Evolutionary conservation across 1,284 basidiomycete genomes (phyloP), one percentile per base, ranked within the genome.

Genomic region (Apiotrichum akiyoshidainum): DNA sequence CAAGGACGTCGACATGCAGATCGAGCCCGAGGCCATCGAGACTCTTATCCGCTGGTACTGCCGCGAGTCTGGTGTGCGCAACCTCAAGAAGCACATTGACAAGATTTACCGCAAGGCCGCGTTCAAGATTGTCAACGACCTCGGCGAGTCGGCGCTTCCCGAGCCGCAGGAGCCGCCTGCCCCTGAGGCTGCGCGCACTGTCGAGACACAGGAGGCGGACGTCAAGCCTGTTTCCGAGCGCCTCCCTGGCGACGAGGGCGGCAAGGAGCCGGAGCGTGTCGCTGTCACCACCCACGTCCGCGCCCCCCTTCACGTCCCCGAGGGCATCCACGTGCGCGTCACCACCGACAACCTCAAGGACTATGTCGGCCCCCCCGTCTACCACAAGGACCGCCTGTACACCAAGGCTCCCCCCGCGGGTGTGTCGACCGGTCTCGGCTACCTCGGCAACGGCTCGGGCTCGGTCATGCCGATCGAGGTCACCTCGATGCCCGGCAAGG

Each of bases 81-180:
- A 92, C 72, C 75, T 96, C 70, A 96, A 96, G 84, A 94, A 95
- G 80, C 89, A 93, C 71, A 93, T 96, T 59, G 92, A 96, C 74
- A 96, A 95, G 92, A 94, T 99, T 58, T 99, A 95, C 79, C 87
- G 96, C 65, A 99, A 99, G 78, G 91, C 95, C 7, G 94, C 95
- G 0, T 83, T 96, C 66, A 91, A 89, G 75, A 86, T 99, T 61
- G 92, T 99, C 6, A 84, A 88, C 67, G 90, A 97, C 64, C 84
- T 97, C 17, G 94, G 94, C 41, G 95, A 97, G 74, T 85, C 88
- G 2, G 85, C 84, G 0, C 85, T 97, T 69, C 90, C 92, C 0
- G 94, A 97, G 68, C 74, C 74, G 4, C 52, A 66, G 9, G 41
- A 33, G 42, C 12, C 58, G 63, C 34, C 37, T 3, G 48, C 54